phyloP scores from a whole-genome alignment of 495 filamentous ascomycete genomes.

The Neurospora intermedia region DNA sequence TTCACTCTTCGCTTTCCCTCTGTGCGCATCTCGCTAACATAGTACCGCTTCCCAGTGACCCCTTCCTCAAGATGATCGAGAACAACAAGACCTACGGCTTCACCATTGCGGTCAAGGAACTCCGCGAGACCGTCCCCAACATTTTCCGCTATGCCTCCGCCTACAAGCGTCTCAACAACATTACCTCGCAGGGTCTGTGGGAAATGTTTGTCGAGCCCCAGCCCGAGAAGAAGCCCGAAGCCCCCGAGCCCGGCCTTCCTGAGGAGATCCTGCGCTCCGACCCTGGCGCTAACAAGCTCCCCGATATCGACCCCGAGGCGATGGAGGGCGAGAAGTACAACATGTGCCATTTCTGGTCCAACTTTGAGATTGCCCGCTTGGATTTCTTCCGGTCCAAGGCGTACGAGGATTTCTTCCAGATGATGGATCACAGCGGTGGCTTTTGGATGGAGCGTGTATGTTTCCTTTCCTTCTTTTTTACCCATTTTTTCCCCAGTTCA shows the following conservation, averaged over 20 bases:
- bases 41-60: conserved; percentile 51
- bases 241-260: conserved; percentile 61
- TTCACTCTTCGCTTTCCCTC: conserved; percentile 1
- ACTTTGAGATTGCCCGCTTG: conserved; percentile 94
- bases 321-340: conserved; percentile 99
- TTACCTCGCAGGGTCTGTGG: conserved; percentile 89
- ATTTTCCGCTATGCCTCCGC: conserved; percentile 99
- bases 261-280: conserved; percentile 75
- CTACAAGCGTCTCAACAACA: conserved; percentile 86
- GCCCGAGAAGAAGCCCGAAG: conserved; percentile 42
- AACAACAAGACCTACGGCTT: conserved; percentile 97
- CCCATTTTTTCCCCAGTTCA: background rate
- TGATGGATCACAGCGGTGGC: conserved; percentile 96
- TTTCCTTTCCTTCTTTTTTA: conserved; percentile 5
- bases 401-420: conserved; percentile 97
- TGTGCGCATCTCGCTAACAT: conserved; percentile 5
- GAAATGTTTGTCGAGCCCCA: conserved; percentile 91
- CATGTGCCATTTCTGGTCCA: conserved; percentile 99
- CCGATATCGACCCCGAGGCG: conserved; percentile 78
- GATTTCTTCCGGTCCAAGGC: conserved; percentile 93
- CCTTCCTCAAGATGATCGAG: conserved; percentile 86
- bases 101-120: conserved; percentile 97
- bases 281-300: conserved; percentile 56
- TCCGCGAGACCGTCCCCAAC: conserved; percentile 96
- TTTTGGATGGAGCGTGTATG: conserved; percentile 98